Conservation (phyloP, 345 rosid species). For the Gossypium australe region DNA sequence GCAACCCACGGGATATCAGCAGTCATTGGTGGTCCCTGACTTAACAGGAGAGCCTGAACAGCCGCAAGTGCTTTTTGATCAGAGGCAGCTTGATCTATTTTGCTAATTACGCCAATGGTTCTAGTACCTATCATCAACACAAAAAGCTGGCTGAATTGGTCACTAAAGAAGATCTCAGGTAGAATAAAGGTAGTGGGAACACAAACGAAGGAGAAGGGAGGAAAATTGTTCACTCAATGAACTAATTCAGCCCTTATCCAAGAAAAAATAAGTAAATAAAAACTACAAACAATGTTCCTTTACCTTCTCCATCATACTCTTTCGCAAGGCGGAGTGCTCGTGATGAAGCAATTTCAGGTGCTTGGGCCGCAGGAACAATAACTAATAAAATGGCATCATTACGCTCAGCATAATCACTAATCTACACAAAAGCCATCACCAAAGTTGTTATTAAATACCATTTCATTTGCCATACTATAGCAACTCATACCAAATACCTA, state of each 20-base stretch:
- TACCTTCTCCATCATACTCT: slow-evolving; percentile 86
- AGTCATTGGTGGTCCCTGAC: slow-evolving; percentile 75
- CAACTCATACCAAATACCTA: slow-evolving; percentile 8
- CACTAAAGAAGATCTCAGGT: neutral
- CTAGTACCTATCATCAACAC: slow-evolving; percentile 58
- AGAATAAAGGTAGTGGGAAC: neutral
- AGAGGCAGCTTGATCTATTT: slow-evolving; percentile 85
- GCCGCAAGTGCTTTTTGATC: slow-evolving; percentile 64
- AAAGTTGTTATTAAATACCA: slow-evolving; percentile 5
- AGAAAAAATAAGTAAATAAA: neutral
- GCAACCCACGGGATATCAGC: slow-evolving; percentile 73
- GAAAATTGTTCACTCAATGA: neutral
- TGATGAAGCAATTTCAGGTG: slow-evolving; percentile 84
- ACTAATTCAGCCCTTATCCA: slow-evolving; percentile 4
- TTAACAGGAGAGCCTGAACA: slow-evolving; percentile 62
- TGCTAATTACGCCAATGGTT: slow-evolving; percentile 88
- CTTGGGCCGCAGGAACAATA: slow-evolving; percentile 81
- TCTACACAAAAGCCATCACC: slow-evolving; percentile 27
- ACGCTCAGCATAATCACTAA: slow-evolving; percentile 73
- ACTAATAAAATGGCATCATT: slow-evolving; percentile 91
- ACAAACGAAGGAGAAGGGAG: neutral
- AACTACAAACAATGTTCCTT: slow-evolving; percentile 17
- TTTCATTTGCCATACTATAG: neutral
- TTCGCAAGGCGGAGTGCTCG: slow-evolving; percentile 84
- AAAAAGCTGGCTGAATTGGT: neutral